Evolutionary conservation across 2,329 filamentous ascomycete species (phyloP).

Genomic region (Venturia aucupariae): DNA sequence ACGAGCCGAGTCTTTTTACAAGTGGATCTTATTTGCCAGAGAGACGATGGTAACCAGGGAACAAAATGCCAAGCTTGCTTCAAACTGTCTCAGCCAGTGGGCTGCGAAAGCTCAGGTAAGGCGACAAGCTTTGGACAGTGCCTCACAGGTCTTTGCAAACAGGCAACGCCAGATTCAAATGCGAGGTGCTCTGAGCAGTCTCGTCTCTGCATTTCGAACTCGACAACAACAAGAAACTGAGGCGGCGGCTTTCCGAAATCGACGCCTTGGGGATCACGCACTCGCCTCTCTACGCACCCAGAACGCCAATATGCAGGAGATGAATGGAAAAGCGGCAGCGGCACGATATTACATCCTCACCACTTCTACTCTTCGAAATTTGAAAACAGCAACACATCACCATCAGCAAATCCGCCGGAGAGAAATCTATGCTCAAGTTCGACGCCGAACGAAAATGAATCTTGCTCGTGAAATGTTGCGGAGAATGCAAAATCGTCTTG

Average conservation of each 20-base stretch:
- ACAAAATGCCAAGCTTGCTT: background rate
- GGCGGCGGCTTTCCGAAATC: constrained; percentile 28
- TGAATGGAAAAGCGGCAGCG: constrained; percentile 45
- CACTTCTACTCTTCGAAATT: constrained; percentile 40
- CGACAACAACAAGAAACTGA: constrained; percentile 9
- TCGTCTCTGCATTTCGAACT: constrained; percentile 15
- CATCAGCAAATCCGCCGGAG: constrained; percentile 44
- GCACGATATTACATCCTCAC: constrained; percentile 48
- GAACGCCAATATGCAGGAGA: constrained; percentile 29
- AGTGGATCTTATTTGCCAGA: constrained; percentile 48
- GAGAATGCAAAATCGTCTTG: constrained; percentile 34
- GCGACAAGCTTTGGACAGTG: constrained; percentile 19
- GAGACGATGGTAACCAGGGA: constrained; percentile 18
- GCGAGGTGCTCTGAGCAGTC: constrained; percentile 21
- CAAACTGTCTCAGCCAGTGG: background rate
- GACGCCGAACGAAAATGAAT: constrained; percentile 45
- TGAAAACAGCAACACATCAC: constrained; percentile 42
- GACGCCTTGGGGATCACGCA: constrained; percentile 30
- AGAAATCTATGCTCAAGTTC: constrained; percentile 45
- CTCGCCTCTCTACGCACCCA: constrained; percentile 29
- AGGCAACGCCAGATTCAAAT: constrained; percentile 25
- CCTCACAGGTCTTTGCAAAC: constrained; percentile 24
- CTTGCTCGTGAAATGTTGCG: constrained; percentile 33
- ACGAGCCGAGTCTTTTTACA: constrained; percentile 48
- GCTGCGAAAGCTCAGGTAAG: constrained; percentile 17